These are phyloP conservation scores for Microascus cirrosus DNA, from an alignment of 2,329 filamentous ascomycete genomes.

Conservation along the genomic window DNA sequence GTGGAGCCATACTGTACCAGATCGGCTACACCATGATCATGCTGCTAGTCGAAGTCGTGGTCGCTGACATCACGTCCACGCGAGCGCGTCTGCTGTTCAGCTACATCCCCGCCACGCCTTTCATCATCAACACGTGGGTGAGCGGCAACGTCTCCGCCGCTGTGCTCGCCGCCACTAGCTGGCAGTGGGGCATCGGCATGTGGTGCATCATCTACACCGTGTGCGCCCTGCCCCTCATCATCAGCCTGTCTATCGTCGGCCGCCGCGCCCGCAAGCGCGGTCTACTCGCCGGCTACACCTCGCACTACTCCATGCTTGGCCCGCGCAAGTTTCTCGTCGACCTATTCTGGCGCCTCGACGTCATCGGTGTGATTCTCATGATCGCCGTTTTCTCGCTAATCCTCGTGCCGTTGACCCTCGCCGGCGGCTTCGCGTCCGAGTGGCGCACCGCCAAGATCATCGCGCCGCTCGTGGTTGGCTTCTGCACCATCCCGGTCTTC, in stretches of 20 bases:
- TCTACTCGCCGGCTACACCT: conserved; percentile 24
- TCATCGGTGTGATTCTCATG: conserved; percentile 31
- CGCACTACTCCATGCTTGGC: conserved; percentile 20
- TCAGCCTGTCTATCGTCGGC: conserved; percentile 36
- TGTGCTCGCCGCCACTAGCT: conserved; percentile 36
- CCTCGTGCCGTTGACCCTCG: conserved; percentile 32
- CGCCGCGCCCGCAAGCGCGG: conserved; percentile 41
- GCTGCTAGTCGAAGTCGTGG: conserved; percentile 51
- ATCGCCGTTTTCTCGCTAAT: conserved; percentile 34
- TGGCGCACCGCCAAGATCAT: conserved; percentile 28
- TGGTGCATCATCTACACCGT: conserved; percentile 52
- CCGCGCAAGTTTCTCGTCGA: conserved; percentile 20
- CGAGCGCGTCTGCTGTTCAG: conserved; percentile 53
- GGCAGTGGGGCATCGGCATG: conserved; percentile 56
- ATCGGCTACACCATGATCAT: conserved; percentile 53
- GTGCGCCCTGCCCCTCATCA: conserved; percentile 43
- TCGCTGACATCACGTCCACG: conserved; percentile 53
- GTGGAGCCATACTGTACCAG: conserved; percentile 49
- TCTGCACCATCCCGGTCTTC: conserved; percentile 38
- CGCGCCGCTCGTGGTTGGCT: conserved; percentile 30
- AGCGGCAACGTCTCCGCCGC: conserved; percentile 42
- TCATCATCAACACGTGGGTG: conserved; percentile 56
- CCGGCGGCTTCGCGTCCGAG: conserved; percentile 21
- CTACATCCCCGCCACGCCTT: conserved; percentile 48
- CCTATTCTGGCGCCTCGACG: conserved; percentile 34